A percentile compares a stretch with the other conserved stretches of the same genome.
Conservation (phyloP, 208 protist genomes). For the Crithidia bombi region DNA sequence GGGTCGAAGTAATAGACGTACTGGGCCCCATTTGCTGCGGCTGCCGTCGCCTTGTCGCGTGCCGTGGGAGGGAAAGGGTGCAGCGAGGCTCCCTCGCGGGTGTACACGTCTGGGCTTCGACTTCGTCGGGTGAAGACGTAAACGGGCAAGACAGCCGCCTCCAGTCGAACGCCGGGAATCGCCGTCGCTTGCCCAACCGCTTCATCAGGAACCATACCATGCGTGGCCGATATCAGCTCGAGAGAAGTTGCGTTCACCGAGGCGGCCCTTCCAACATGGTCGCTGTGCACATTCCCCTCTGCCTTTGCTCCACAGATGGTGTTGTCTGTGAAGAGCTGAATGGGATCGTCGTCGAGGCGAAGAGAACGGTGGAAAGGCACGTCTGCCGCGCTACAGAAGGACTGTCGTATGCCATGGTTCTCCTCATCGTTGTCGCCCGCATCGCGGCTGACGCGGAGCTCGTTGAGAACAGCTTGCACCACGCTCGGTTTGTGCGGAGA, state of each 20-base stretch:
- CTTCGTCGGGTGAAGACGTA: conserved; percentile 75
- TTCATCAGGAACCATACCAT: not conserved
- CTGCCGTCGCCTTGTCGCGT: conserved; percentile 8
- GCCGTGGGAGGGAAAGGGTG: not conserved
- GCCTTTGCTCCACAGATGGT: not conserved
- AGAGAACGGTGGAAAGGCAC: conserved; percentile 16
- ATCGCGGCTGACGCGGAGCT: conserved; percentile 24
- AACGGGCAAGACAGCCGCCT: conserved; percentile 55
- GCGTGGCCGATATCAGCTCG: not conserved
- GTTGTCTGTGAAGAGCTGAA: conserved; percentile 17
- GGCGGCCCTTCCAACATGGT: too few species aligned
- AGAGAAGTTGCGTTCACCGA: not conserved
- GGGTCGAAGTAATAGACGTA: conserved; percentile 58
- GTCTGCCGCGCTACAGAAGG: not conserved
- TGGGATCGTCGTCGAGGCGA: conserved; percentile 27
- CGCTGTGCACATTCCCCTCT: not conserved
- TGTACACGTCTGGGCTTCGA: conserved; percentile 55
- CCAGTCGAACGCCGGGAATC: conserved; percentile 20
- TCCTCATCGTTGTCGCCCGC: not conserved
- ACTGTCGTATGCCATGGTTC: not conserved
- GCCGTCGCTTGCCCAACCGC: not conserved
- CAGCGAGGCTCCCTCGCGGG: conserved; percentile 35
- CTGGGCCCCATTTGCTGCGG: conserved; percentile 8
- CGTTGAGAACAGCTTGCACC: conserved; percentile 21
- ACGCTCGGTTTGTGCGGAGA: conserved; percentile 9